phyloP scores from a whole-genome alignment of 176 grass and related monocot species.

The Typha latifolia region DNA sequence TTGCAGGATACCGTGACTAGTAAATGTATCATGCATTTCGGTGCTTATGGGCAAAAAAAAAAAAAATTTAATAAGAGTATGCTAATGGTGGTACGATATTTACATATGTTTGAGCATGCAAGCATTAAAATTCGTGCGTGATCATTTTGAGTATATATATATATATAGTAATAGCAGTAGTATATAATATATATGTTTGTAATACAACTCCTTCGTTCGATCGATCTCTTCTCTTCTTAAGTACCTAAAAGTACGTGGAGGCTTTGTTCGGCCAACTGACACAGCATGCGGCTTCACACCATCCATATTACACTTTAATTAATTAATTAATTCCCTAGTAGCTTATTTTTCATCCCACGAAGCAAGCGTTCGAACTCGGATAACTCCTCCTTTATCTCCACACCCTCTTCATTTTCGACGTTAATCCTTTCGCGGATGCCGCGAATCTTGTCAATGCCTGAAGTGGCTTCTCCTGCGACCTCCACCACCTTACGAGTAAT shows the following conservation, averaged over 20 bases:
- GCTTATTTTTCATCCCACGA: not conserved
- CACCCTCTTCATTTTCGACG: not conserved
- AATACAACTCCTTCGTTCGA: not conserved
- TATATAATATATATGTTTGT: not conserved
- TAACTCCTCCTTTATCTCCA: conserved; percentile 14
- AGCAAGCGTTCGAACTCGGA: conserved; percentile 6
- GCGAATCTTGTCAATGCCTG: not conserved
- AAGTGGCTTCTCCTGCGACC: not conserved
- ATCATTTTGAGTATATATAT: not conserved
- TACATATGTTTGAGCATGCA: too few relatives aligned
- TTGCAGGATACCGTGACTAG: too few relatives aligned
- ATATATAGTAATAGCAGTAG: not conserved
- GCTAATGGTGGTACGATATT: too few relatives aligned
- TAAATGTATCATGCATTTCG: too few relatives aligned
- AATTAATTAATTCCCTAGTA: not conserved
- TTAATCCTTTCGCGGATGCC: not conserved
- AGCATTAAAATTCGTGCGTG: too few relatives aligned
- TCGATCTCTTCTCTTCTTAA: not conserved
- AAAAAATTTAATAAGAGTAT: too few relatives aligned
- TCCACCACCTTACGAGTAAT: too few relatives aligned
- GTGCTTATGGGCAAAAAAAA: too few relatives aligned
- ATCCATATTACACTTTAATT: conserved; percentile 1
- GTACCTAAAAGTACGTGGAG: too few relatives aligned
- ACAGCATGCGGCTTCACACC: conserved; percentile 3
- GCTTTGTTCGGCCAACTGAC: too few relatives aligned